These are phyloP conservation scores for Phallus indusiatus DNA, from an alignment of 768 basidiomycete species.

Conservation along the genomic window DNA sequence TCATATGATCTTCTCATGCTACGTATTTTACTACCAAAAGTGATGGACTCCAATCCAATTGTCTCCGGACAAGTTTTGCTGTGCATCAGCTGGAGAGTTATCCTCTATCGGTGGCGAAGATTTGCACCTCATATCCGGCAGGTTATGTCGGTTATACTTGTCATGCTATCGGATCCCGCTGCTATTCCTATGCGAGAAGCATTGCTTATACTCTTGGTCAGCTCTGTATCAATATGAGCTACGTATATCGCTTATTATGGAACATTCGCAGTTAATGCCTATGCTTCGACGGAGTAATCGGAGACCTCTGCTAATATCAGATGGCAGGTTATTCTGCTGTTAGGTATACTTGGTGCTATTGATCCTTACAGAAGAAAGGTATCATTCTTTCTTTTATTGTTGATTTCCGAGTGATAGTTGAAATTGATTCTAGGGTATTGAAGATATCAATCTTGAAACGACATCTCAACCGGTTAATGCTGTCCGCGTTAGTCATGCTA, in stretches of 20 bases:
- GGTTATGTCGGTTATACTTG: constrained; percentile 84
- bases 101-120: constrained; percentile 92
- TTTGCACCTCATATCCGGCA: constrained; percentile 69
- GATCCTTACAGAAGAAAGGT: constrained; percentile 96
- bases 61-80: constrained; percentile 90
- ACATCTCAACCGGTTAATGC: constrained; percentile 54
- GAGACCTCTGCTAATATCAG: constrained; percentile 64
- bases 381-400: constrained; percentile 17
- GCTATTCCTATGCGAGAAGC: constrained; percentile 79
- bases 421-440: constrained; percentile 52
- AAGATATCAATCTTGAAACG: constrained; percentile 52
- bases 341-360: constrained; percentile 91
- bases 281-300: constrained; percentile 71
- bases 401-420: neutral
- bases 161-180: constrained; percentile 83
- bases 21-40: constrained; percentile 84
- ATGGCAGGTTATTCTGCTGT: constrained; percentile 86
- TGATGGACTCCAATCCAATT: constrained; percentile 75
- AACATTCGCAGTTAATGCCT: constrained; percentile 85
- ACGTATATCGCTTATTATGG: constrained; percentile 87
- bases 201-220: constrained; percentile 92
- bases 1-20: constrained; percentile 93
- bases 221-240: constrained; percentile 90
- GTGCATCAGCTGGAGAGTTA: constrained; percentile 91
- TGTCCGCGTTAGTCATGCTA: constrained; percentile 56